phyloP scores from a whole-genome alignment of 176 grass and related monocot genomes.

The Coix lacrymajobi region DNA sequence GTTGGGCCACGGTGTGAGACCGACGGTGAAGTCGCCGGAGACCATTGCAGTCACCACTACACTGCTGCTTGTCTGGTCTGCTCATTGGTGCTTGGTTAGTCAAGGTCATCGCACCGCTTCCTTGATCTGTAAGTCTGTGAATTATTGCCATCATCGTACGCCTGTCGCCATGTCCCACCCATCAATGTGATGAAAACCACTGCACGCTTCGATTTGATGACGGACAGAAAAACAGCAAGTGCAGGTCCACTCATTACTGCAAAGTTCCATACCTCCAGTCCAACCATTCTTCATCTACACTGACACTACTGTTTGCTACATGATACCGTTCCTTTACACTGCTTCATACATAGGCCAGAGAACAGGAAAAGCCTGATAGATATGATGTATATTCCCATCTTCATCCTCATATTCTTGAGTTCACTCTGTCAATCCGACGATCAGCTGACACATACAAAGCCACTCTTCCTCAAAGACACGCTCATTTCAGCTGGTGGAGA shows the following conservation, averaged over 20 bases:
- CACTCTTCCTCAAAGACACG: background rate
- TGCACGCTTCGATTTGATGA: background rate
- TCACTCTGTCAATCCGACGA: background rate
- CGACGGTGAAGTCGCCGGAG: background rate
- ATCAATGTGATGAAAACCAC: background rate
- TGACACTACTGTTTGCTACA: no score
- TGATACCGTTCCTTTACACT: background rate
- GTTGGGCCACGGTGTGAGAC: background rate
- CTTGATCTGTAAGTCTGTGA: background rate
- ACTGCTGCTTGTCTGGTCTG: background rate
- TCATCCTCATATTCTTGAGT: background rate
- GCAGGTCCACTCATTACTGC: background rate
- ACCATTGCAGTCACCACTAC: background rate
- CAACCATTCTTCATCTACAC: background rate
- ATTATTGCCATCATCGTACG: background rate
- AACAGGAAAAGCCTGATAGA: background rate
- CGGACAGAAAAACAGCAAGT: background rate
- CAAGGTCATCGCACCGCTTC: no score
- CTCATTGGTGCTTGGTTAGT: background rate
- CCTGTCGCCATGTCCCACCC: background rate
- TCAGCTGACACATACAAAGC: background rate
- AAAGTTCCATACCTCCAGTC: no score
- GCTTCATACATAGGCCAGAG: background rate
- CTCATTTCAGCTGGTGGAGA: slow-evolving; percentile 17
- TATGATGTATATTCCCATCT: background rate